Evolutionary conservation across 78 protist species (phyloP).

Genomic region (Dictyostelium purpureum): DNA sequence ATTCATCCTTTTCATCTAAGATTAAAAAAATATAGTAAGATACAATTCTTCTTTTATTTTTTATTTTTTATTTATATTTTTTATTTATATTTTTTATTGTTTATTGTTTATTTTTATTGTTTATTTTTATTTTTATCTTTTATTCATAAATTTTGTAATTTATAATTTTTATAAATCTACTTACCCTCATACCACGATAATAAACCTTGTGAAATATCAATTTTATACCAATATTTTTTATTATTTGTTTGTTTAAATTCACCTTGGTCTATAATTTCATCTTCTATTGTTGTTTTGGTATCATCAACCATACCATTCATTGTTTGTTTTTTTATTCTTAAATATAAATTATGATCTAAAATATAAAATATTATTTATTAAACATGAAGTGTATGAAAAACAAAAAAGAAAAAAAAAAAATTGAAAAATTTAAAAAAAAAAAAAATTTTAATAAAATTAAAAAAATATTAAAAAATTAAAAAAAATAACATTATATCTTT

Average conservation of each 20-base stretch:
- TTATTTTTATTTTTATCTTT: no score
- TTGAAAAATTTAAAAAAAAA: neutral
- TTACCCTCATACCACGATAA: constrained; percentile 16
- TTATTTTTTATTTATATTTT: no score
- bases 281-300: neutral
- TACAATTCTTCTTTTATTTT: no score
- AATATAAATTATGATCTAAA: no score
- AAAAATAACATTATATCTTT: neutral
- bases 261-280: constrained; percentile 9
- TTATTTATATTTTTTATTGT: no score
- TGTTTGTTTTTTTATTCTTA: neutral
- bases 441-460: neutral
- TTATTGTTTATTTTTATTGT: no score
- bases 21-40: neutral
- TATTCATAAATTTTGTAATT: neutral
- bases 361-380: no score
- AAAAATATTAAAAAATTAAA: neutral
- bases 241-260: neutral
- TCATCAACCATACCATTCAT: neutral
- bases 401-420: neutral
- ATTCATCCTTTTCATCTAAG: neutral
- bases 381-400: neutral
- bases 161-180: neutral
- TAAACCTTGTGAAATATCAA: neutral
- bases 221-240: constrained; percentile 22